Evolutionary conservation across 1,284 basidiomycete species (phyloP), one percentile per base, ranked within the genome.

Genomic region (Malassezia vespertilionis): DNA sequence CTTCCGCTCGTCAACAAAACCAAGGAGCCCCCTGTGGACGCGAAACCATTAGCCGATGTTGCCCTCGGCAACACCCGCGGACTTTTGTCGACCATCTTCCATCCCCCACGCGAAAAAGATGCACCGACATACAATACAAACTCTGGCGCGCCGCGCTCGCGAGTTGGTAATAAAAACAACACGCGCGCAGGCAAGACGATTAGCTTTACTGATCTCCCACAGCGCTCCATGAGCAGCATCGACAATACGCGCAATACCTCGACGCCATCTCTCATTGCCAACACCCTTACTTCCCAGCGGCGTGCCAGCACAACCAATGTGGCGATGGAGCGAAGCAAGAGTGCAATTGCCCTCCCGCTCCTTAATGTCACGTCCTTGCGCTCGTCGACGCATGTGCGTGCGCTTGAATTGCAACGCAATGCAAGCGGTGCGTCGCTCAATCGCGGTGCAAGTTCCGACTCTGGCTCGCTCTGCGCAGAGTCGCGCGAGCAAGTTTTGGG

Each of bases 261-360:
- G 10, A 35, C 26, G 7, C 40, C 47, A 2, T 9, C 41, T 15
- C 12, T 21, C 14, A 17, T 2, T 10, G 10, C 20, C 2, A 15
- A 20, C 21, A 4, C n/a, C n/a, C n/a, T 26, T 3, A 4, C 32
- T 3, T 23, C 12, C 7, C 17, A 22, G 23, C 40, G 34, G 34
- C 52, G 54, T 11, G 48, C 47, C 41, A 56, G 53, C 54, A 36
- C 39, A 24, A 42, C 26, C 23, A 41, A 45, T 1, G 44, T 46
- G 8, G 37, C 49, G 27, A 62, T 82, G 49, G 75, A 75, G 37
- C 75, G 76, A 36, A 80, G 76, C 54, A 84, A 83, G 74, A 80
- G 80, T 54, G 71, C 79, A 0, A 80, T 76, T 2, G 83, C 81
- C 6, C 66, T 81, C 9, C 63, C 65, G 8, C 46, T 63, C 18